These are phyloP conservation scores for Orbilia oligospora DNA, from an alignment of 2,329 filamentous ascomycete species.

Conservation along the genomic window DNA sequence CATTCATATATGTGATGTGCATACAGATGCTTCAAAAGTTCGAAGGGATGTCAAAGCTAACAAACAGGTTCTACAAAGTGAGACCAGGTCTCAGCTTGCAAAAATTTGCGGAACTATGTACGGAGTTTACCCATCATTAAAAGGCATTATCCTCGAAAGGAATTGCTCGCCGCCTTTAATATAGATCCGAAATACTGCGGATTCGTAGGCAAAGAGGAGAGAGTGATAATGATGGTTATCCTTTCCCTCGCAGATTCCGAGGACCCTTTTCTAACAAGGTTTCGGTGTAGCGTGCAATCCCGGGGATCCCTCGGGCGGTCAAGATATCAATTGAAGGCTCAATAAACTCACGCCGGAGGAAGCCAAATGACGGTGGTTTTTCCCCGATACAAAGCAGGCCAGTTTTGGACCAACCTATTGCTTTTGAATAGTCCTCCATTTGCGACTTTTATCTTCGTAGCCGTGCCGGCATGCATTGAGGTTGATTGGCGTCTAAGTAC, in stretches of 20 bases:
- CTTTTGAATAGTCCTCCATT: too few species aligned
- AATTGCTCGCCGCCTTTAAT: constrained; percentile 13
- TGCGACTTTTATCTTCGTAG: too few species aligned
- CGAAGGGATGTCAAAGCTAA: too few species aligned
- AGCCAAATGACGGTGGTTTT: background rate
- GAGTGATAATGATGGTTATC: constrained; percentile 21
- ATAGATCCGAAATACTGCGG: constrained; percentile 19
- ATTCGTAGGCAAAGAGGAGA: constrained; percentile 20
- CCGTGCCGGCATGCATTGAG: too few species aligned
- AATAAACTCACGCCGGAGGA: too few species aligned
- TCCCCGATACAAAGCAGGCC: background rate
- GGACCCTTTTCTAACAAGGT: constrained; percentile 20
- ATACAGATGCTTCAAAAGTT: too few species aligned
- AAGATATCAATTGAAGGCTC: constrained; percentile 1
- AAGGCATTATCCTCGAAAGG: constrained; percentile 10
- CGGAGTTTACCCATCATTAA: background rate
- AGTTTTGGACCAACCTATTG: background rate
- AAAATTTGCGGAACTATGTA: too few species aligned
- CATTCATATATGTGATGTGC: too few species aligned
- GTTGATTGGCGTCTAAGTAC: too few species aligned
- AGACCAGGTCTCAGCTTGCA: too few species aligned
- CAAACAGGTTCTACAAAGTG: too few species aligned
- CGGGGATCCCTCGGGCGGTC: constrained; percentile 25
- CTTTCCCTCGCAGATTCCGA: constrained; percentile 33
- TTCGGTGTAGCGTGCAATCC: constrained; percentile 27